Conservation (phyloP, 202 grass and related monocot species). For the Carex arenaria region DNA sequence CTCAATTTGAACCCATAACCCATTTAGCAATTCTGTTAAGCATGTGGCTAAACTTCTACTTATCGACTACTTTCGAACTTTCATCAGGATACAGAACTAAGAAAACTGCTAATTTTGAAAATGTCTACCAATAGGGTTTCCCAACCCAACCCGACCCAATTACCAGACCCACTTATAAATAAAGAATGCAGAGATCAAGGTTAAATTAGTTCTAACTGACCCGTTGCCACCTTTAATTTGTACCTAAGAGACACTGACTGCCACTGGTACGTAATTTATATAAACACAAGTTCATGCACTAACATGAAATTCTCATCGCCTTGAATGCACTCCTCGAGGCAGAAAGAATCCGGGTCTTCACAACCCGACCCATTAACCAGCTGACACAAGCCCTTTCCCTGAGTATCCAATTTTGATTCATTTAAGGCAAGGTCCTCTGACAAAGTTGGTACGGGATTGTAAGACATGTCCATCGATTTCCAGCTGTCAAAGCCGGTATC, state of each 20-base stretch:
- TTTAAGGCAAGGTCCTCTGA: not conserved
- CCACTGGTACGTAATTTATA: not conserved
- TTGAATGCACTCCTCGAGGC: constrained; percentile 30
- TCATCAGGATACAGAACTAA: not conserved
- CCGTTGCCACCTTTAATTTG: constrained; percentile 5
- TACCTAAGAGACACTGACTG: not conserved
- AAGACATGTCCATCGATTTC: not conserved
- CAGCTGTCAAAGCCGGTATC: not conserved
- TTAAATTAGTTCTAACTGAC: not conserved
- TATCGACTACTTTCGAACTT: not conserved
- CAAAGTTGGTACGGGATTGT: not conserved
- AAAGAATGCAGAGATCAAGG: not conserved
- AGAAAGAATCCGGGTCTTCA: not conserved
- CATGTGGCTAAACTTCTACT: not conserved
- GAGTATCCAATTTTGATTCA: not conserved
- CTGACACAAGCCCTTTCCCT: constrained; percentile 4
- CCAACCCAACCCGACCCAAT: not conserved
- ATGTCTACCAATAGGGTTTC: not conserved
- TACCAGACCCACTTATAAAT: not conserved
- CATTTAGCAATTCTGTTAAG: not conserved
- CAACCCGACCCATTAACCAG: not conserved
- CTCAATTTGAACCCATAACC: not conserved
- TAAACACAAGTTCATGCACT: constrained; percentile 9
- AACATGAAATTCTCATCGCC: constrained; percentile 66
- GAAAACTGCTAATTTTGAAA: not conserved